Base-by-base conservation (phyloP, 805 yeast genomes). In the Alloascoidea africana region DNA sequence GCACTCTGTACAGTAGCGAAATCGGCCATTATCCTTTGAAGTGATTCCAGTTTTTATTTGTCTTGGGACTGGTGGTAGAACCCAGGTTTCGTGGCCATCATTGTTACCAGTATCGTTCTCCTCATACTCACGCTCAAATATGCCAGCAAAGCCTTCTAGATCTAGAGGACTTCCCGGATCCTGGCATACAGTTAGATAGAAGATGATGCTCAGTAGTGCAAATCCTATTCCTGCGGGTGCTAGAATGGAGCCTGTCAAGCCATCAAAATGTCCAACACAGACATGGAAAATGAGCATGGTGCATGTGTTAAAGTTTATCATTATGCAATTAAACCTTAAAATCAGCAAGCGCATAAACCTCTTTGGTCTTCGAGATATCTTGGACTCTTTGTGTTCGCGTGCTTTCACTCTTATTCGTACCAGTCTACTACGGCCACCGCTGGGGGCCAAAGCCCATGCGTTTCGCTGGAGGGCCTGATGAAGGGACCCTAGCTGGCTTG, bases 1-100 rank as follows among this genome's bases (percentile, higher is more conserved):
- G 48, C 67, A 62, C 40, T 62, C 62, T 23, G 41, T 38, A 46
- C 67, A 62, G 43, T 44, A 62, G 35, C 67, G 48, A 46, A 46
- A 46, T 32, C 53, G 48, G 14, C 67, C 67, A 39, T 62, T 57
- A 17, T 52, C 57, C 43, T 62, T 62, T 18, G 66, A 60, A 16
- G 55, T 53, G 32, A 61, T 56, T 14, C 46, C 43, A 38, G 42
- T 39, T 36, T 45, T 36, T 15, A 46, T 48, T n/a, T 38, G 47
- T 4, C 60, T 59, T 8, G 54, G 49, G 27, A 46, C 30, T 8
- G 30, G 30, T 23, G 30, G 30, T 23, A 23, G n/a, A 8, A 23
- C n/a, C 30, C 30, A 38, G 1, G 45, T 23, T 27, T 45, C 44
- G n/a, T n/a, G n/a, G 30, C 30, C 30, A 23, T 23, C 30, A 23